Evolutionary conservation across 2,329 filamentous ascomycete species (phyloP), one percentile per base, ranked within the genome.

Genomic region (Podosphaera fusca): DNA sequence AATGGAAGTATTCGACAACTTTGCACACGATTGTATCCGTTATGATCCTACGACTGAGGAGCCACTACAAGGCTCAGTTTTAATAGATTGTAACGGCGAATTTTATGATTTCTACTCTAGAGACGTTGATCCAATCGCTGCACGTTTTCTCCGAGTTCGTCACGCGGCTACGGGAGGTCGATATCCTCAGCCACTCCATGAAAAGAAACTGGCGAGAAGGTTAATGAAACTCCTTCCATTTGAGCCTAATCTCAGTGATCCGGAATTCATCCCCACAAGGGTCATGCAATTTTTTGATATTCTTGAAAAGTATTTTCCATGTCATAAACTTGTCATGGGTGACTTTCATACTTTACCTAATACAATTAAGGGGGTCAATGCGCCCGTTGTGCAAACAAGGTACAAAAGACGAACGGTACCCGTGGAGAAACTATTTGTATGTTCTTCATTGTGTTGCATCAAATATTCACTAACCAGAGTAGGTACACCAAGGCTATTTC

Each of bases 401-500:
- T 98, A 88, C 69, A 77, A 87, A 70, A 76, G 92, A 63, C 78
- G 81, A 60, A 95, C 87, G 63, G 87, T 98, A 57, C 85, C 89
- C 46, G 92, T 98, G 12, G 77, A 81, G 3, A 98, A 92, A 3
- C 88, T 90, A 56, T 77, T 95, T 68, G 92, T 95, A 74, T 71
- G 83, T 71, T 10, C 51, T 55, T 29, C 50, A 12, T 35, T 30
- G 9, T 35, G 36, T 9, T 21, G 36, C 35, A 2, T 34, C 8
- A 35, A 21, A 53, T 49, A 57, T 31, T 31, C 0, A 50, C 61
- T 57, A 30, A 57, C 14, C 10, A 29, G 3, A 33, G 46, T 42
- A 94, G 87, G 87, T 95, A 53, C 89, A 96, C 69, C 94, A 98
- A 72, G 94, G 92, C 51, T 96, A 95, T 71, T 98, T 98, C 67